Percentiles rank a stretch among this genome's conserved stretches.
phyloP scores from a whole-genome alignment of 31 red algal species.

The Odonthalia washingtoniensis region DNA sequence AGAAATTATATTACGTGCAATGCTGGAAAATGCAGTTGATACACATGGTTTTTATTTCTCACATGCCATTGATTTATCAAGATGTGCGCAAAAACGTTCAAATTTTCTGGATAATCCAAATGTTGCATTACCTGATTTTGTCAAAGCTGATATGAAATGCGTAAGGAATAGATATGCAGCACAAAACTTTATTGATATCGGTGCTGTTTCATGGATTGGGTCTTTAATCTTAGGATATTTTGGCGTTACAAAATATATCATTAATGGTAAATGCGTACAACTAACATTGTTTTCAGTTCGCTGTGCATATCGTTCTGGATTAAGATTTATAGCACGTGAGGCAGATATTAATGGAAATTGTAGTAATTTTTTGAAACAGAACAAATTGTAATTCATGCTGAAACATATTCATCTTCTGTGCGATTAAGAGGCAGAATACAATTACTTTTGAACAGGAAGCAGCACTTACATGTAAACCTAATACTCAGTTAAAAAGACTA shows the following conservation, averaged over 20 bases:
- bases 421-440: conserved; percentile 91
- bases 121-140: conserved; percentile 68
- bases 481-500: conserved; percentile 60
- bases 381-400: conserved; percentile 75
- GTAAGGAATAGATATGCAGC: conserved; percentile 86
- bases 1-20: conserved; percentile 50
- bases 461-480: conserved; percentile 88
- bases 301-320: conserved; percentile 73
- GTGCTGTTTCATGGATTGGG: conserved; percentile 76
- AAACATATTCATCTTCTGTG: conserved; percentile 70
- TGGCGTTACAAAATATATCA: conserved; percentile 62
- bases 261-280: conserved; percentile 82
- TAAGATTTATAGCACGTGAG: conserved; percentile 83
- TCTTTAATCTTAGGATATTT: conserved; percentile 82
- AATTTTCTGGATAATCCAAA: conserved; percentile 50
- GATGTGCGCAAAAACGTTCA: conserved; percentile 69
- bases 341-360: conserved; percentile 86
- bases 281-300: conserved; percentile 81
- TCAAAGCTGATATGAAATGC: conserved; percentile 72
- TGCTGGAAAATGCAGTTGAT: conserved; percentile 60
- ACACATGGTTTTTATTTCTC: conserved; percentile 78
- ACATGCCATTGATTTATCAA: conserved; percentile 71
- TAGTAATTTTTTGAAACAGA: conserved; percentile 99
- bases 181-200: conserved; percentile 53
- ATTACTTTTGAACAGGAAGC: conserved; percentile 88